Conservation (phyloP, 371 early-diverging fungal genomes). For the Rhizomucor miehei region DNA sequence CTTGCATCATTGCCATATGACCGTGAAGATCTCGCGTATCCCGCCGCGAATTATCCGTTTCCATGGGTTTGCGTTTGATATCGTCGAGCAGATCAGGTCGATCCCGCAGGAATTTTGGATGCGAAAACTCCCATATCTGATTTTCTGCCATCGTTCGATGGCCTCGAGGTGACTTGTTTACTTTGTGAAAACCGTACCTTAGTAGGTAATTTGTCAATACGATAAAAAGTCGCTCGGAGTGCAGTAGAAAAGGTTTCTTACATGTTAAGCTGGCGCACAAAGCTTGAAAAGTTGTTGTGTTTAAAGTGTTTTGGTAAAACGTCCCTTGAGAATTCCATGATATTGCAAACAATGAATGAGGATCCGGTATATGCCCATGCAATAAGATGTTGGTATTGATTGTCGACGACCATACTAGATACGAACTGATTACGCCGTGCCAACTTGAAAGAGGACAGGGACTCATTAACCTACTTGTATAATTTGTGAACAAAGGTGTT, state of each 20-base stretch:
- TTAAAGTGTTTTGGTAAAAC: slow-evolving; percentile 85
- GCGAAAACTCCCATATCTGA: slow-evolving; percentile 93
- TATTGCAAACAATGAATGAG: slow-evolving; percentile 90
- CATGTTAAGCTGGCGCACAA: slow-evolving; percentile 89
- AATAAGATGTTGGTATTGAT: slow-evolving; percentile 77
- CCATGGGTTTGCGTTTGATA: slow-evolving; percentile 86
- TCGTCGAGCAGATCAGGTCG: slow-evolving; percentile 80
- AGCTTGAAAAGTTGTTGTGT: slow-evolving; percentile 86
- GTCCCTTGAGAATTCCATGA: slow-evolving; percentile 76
- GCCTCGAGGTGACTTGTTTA: slow-evolving; percentile 84
- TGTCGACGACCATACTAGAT: slow-evolving; percentile 78
- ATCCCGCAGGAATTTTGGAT: slow-evolving; percentile 78
- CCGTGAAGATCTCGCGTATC: slow-evolving; percentile 72
- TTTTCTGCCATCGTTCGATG: slow-evolving; percentile 80
- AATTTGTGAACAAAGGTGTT: slow-evolving; percentile 47
- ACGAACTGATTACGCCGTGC: background rate
- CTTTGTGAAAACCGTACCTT: slow-evolving; percentile 88
- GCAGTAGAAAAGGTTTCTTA: slow-evolving; percentile 26
- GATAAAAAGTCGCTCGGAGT: background rate
- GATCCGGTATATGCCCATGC: slow-evolving; percentile 83
- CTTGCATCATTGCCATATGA: slow-evolving; percentile 74
- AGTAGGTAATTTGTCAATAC: background rate
- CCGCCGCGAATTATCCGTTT: slow-evolving; percentile 69
- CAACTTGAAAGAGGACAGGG: background rate
- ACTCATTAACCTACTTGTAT: slow-evolving; percentile 37